Evolutionary conservation across 2,329 filamentous ascomycete species (phyloP), one percentile per base, ranked within the genome.

Genomic region (Aschersonia sp.): DNA sequence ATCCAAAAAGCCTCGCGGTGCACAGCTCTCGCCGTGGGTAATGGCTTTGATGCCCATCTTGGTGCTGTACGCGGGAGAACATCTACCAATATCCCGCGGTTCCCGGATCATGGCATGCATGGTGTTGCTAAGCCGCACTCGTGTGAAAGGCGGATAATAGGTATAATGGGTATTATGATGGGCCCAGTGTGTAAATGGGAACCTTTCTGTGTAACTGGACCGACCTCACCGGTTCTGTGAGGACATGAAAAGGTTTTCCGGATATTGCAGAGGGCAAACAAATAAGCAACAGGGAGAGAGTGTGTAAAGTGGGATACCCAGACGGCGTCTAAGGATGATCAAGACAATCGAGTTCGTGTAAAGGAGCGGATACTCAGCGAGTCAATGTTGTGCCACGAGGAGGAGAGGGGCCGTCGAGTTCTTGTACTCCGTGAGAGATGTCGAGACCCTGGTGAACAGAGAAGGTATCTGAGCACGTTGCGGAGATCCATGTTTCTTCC

Each of bases 341-440:
- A 51, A 51, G 48, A 58, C 51, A 51, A 51, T 44, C 49, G 51
- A 53, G 53, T 44, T 51, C 47, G 44, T 49, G 45, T 45, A 51
- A 54, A 53, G 45, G 49, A 52, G 50, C 47, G 47, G 49, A 50
- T 47, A 40, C 43, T 48, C 43, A 47, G 47, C 49, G 49, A 54
- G 53, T 54, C 54, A 50, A 52, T 47, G 43, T 51, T 53, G 54
- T 52, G 50, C 54, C 47, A 52, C 49, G 49, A 50, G 46, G 49
- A 49, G 29, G 50, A 50, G 56, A 60, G 56, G 60, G 57, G 49
- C 22, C 42, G 46, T 47, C 47, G 49, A 50, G 54, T 53, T 62
- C 58, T 63, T 63, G 59, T 62, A 62, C 54, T 56, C 51, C 40
- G 49, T 50, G 51, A 49, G 46, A 48, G 49, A 51, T 53, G 55